phyloP scores from a whole-genome alignment of 2,329 filamentous ascomycete species.

The Alternaria arborescens region DNA sequence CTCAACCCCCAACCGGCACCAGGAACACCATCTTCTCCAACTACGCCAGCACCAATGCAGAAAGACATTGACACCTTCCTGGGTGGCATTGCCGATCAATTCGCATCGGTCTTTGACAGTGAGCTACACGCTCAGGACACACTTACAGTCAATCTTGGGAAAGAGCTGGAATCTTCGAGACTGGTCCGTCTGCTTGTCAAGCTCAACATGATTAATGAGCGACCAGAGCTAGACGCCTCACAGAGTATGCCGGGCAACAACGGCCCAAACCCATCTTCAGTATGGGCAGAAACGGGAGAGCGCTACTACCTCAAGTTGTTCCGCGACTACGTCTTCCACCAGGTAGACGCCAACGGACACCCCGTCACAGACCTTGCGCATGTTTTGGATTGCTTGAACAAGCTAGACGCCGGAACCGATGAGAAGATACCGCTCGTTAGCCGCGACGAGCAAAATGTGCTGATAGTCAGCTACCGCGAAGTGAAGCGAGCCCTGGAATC shows the following conservation, averaged over 20 bases:
- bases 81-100: conserved; percentile 77
- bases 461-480: conserved; percentile 90
- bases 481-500: conserved; percentile 72
- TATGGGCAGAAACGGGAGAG: conserved; percentile 93
- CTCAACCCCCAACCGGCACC: conserved; percentile 63
- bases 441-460: conserved; percentile 87
- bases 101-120: conserved; percentile 78
- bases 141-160: conserved; percentile 73
- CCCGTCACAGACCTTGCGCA: conserved; percentile 88
- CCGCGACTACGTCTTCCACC: conserved; percentile 96
- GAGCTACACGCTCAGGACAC: conserved; percentile 82
- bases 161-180: conserved; percentile 90
- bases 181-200: conserved; percentile 83
- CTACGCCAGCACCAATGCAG: conserved; percentile 48
- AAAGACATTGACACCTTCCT: conserved; percentile 85
- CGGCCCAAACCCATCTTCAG: conserved; percentile 44
- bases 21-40: conserved; percentile 42
- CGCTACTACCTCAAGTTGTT: conserved; percentile 94
- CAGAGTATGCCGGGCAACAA: conserved; percentile 49
- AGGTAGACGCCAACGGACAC: conserved; percentile 84
- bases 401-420: conserved; percentile 87
- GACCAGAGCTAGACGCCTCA: conserved; percentile 82
- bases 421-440: conserved; percentile 87
- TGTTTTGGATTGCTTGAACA: conserved; percentile 86
- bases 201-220: conserved; percentile 86